A percentile compares a stretch with the other conserved stretches of the same genome.
phyloP scores from a whole-genome alignment of 2,329 filamentous ascomycete species.

The Colletotrichum paranaense region DNA sequence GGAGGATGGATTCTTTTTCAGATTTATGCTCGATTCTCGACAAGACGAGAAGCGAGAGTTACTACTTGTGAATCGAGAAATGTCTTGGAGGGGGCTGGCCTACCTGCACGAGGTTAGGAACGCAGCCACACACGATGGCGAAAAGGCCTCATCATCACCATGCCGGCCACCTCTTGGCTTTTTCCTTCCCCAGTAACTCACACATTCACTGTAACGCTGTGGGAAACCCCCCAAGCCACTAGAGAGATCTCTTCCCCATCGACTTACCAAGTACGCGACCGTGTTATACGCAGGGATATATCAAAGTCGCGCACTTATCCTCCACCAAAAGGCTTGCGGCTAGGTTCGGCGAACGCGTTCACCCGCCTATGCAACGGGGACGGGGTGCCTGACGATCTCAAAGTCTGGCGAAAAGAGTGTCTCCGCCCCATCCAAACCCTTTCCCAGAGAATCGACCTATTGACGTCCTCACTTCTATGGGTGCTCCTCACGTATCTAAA shows the following conservation, averaged over 20 bases:
- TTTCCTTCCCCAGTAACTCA: background rate
- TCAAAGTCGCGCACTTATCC: too few relatives aligned
- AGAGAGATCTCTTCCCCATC: background rate
- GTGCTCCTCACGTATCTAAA: too few relatives aligned
- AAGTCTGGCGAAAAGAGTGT: background rate
- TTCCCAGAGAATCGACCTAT: background rate
- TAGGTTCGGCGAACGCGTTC: too few relatives aligned
- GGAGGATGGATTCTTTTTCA: too few relatives aligned
- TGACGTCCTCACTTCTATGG: too few relatives aligned
- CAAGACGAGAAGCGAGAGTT: too few relatives aligned
- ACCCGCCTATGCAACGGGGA: too few relatives aligned
- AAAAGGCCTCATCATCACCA: slow-evolving; percentile 18
- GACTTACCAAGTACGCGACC: background rate
- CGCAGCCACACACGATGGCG: background rate
- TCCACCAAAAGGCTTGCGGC: too few relatives aligned
- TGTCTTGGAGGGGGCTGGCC: too few relatives aligned
- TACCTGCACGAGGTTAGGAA: background rate
- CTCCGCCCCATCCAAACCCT: background rate
- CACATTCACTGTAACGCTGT: background rate
- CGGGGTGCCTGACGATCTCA: too few relatives aligned
- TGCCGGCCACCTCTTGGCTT: background rate
- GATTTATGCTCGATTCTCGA: too few relatives aligned
- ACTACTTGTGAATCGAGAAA: too few relatives aligned
- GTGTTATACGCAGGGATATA: background rate
- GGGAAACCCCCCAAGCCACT: background rate